Percentiles rank a stretch among this genome's conserved stretches.
Conservation (phyloP, 768 basidiomycete genomes). For the Russula abietina region DNA sequence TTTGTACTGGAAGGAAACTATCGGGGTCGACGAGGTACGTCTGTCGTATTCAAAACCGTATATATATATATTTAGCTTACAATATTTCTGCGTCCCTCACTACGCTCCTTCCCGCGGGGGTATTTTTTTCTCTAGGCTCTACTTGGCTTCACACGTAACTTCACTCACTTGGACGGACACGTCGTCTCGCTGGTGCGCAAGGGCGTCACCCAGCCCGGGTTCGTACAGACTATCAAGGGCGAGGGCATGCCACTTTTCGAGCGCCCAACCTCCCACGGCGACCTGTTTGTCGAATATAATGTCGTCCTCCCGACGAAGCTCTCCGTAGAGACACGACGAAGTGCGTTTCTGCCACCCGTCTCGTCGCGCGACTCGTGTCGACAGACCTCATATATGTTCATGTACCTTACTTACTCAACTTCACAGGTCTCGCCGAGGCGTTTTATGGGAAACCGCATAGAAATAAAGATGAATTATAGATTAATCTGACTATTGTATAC, state of each 20-base stretch:
- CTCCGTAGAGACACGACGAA: conserved; percentile 56
- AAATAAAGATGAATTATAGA: conserved; percentile 25
- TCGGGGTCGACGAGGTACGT: conserved; percentile 82
- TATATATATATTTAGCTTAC: not conserved
- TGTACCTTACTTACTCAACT: not conserved
- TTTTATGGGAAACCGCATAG: conserved; percentile 24
- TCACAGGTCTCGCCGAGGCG: conserved; percentile 22
- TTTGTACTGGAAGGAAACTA: conserved; percentile 87
- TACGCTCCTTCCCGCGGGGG: too few relatives aligned
- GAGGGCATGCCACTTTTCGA: conserved; percentile 86
- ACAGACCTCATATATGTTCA: not conserved
- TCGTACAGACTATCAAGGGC: conserved; percentile 75
- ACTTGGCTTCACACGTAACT: conserved; percentile 89
- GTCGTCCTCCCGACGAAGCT: conserved; percentile 81
- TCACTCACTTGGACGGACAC: conserved; percentile 90
- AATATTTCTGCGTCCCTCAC: too few relatives aligned
- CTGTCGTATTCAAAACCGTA: not conserved
- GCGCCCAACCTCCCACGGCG: conserved; percentile 49
- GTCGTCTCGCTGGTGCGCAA: conserved; percentile 59
- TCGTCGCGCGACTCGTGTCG: too few relatives aligned
- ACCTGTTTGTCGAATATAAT: conserved; percentile 89
- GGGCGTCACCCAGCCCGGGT: conserved; percentile 90
- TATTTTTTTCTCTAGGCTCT: conserved; percentile 58
- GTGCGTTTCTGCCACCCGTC: conserved; percentile 47
- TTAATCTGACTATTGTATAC: conserved; percentile 20